Base-by-base conservation (phyloP, 768 basidiomycete genomes). In the Hypsizygus marmoreus region DNA sequence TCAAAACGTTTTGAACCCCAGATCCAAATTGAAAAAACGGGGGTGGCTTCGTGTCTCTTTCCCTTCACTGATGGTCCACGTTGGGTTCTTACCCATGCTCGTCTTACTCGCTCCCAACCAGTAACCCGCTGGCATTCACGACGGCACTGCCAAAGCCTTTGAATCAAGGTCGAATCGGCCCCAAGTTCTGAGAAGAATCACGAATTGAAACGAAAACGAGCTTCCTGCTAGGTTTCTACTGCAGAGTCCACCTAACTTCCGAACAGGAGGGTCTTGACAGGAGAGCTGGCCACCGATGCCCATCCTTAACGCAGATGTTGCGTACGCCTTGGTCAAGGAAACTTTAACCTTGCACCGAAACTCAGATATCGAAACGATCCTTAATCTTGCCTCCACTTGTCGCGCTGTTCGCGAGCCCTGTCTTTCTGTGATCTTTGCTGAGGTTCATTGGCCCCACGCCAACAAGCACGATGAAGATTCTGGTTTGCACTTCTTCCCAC, bases 391-490 rank as follows among this genome's bases (percentile, higher is more conserved):
- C 12, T 48, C 51, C 14, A 59, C 63, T 10, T 64, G 61, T 36
- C 60, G 57, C 17, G 49, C 53, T 28, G 42, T 67, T 17, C 60
- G 65, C 37, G 41, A 55, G 13, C 55, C 56, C n/a, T 61, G 60
- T 20, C 61, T 67, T 10, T 59, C 65, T 23, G 38, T 53, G 25
- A 50, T 69, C 42, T 75, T 75, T 47, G 47, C 62, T 30, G 56
- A 62, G 2, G 67, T 73, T 4, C 60, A 59, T 35, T 73, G 73
- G 73, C 73, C 73, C 1, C 71, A 73, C 45, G 58, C 50, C n/a
- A 54, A 63, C 41, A 67, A 71, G 37, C 60, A 69, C 32, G 65
- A 69, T 37, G 61, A 66, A 20, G 62, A 67, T 25, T 55, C 56
- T 6, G 67, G 68, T 8, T 56, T 73, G 5, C 58, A 57, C 34